Conservation (phyloP, 2,329 filamentous ascomycete genomes). For the Colletotrichum sp. region DNA sequence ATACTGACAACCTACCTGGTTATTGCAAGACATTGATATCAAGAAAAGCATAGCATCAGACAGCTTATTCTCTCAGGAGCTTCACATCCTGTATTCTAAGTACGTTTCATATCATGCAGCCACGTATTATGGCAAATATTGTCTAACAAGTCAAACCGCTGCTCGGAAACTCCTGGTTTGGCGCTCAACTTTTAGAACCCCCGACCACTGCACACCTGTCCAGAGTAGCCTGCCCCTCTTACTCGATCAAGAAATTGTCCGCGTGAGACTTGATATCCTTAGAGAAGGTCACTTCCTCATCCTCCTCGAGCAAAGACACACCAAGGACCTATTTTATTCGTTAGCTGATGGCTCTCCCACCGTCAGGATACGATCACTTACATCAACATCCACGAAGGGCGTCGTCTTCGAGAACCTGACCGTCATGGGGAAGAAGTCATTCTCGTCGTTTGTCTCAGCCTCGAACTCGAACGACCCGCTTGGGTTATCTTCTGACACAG, state of each 20-base stretch:
- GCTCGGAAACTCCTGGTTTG: slow-evolving; percentile 17
- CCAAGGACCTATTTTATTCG: slow-evolving; percentile 57
- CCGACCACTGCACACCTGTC: background rate
- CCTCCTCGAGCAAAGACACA: slow-evolving; percentile 75
- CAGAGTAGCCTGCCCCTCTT: slow-evolving; percentile 29
- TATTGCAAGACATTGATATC: background rate
- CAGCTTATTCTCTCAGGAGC: slow-evolving; percentile 1
- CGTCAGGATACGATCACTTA: slow-evolving; percentile 54
- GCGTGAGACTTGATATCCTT: slow-evolving; percentile 81
- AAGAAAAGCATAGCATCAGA: background rate
- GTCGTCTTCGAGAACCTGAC: slow-evolving; percentile 85
- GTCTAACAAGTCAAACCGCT: slow-evolving; percentile 16
- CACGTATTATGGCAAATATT: slow-evolving; percentile 3
- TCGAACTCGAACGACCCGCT: slow-evolving; percentile 96
- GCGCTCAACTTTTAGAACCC: slow-evolving; percentile 2
- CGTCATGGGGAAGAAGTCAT: slow-evolving; percentile 98
- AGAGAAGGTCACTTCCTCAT: slow-evolving; percentile 80
- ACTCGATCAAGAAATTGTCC: slow-evolving; percentile 80
- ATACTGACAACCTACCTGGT: background rate
- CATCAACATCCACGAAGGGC: slow-evolving; percentile 92
- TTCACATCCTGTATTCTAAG: slow-evolving; percentile 1
- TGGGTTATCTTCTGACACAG: slow-evolving; percentile 80
- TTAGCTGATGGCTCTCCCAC: background rate
- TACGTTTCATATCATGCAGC: slow-evolving; percentile 20
- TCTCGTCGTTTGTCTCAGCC: slow-evolving; percentile 83